Base-by-base conservation (phyloP, 768 basidiomycete species). In the Pleurotus tuoliensis region DNA sequence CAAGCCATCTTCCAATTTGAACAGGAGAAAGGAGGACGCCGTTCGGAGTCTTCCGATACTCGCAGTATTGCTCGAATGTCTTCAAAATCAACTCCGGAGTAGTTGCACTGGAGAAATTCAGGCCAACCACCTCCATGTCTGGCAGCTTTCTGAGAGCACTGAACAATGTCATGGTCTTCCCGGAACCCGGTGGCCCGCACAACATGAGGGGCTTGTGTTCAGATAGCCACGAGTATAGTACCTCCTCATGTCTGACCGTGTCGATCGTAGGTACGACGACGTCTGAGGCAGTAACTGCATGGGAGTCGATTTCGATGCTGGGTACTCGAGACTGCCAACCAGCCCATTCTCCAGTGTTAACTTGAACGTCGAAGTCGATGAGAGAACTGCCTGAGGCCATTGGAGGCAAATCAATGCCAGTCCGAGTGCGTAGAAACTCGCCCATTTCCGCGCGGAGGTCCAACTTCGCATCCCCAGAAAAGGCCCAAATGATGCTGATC, bases 41-140 rank as follows among this genome's bases (percentile, higher is more conserved):
- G 64, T 94, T 98, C 11, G 97, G 94, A 3, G 97, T 98, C 75
- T 98, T 98, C 55, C 95, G 82, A 67, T 96, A 98, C 73, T 99
- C 97, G 75, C 97, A 99, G 67, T 99, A 97, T 73, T 99, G 97
- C 69, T 98, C 97, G 69, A 99, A 98, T 5, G 97, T 98, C 82
- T 98, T 98, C 62, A 99, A 82, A 59, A 99, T 96, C 25, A 99
- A 82, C 67, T 98, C 97, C 0, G 97, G 97, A 1, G 94, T 98
- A 0, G 97, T 98, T 15, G 97, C 97, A 69, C 94, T 97, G 30
- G 97, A 99, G 73, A 99, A 99, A 74, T 99, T 99, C 63, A 99
- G 85, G 47, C 97, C 97, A 62, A 98, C 95, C 45, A 98, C 94
- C 66, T 99, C 97, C 88, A 99, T 94, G 71, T 98, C 94, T 1